These are phyloP conservation scores for Kuraishia cidri DNA, from an alignment of 805 yeast genomes.

Conservation along the genomic window DNA sequence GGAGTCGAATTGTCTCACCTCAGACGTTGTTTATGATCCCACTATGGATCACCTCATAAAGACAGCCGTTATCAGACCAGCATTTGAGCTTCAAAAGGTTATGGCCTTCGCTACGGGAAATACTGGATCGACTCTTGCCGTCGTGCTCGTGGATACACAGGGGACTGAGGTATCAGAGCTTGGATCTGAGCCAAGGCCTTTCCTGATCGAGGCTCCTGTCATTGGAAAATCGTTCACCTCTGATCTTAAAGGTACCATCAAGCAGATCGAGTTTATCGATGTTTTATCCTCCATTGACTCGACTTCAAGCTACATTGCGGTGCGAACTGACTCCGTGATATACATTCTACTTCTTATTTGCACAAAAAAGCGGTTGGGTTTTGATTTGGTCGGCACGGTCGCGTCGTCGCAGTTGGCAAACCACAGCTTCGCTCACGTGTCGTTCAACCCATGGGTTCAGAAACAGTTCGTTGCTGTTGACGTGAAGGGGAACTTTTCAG, in stretches of 20 bases:
- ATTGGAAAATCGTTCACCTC: neutral
- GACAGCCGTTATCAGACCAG: too few relatives aligned
- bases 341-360: neutral
- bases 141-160: neutral
- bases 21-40: too few relatives aligned
- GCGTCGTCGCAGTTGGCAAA: conserved; percentile 4
- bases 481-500: conserved; percentile 40
- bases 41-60: too few relatives aligned
- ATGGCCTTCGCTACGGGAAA: too few relatives aligned
- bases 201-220: neutral
- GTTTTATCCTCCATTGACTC: neutral
- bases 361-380: neutral
- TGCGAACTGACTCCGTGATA: neutral
- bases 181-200: neutral
- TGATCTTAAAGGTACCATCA: neutral
- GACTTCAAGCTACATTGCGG: neutral
- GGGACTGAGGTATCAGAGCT: neutral
- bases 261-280: neutral
- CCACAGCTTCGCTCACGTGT: conserved; percentile 29
- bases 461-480: conserved; percentile 35
- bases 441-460: conserved; percentile 32
- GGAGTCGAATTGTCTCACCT: too few relatives aligned
- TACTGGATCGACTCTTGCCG: neutral
- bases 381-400: neutral
- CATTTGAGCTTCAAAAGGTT: too few relatives aligned